These are phyloP conservation scores for Leucogyrophana mollusca DNA, from an alignment of 768 basidiomycete species.

Conservation along the genomic window DNA sequence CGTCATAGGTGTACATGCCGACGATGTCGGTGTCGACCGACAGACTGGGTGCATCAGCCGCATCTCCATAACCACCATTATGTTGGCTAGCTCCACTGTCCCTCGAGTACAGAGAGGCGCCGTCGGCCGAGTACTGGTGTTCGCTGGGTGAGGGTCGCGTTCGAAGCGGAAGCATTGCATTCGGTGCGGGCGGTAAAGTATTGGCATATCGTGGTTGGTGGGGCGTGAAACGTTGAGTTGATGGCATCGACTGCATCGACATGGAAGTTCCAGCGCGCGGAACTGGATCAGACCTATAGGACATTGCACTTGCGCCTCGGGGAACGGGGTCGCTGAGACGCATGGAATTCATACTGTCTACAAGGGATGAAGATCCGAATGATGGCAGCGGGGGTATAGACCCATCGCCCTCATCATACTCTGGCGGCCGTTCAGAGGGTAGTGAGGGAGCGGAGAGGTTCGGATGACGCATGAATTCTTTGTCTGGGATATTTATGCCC, in stretches of 20 bases:
- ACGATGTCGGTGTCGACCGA: conserved; percentile 35
- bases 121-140: conserved; percentile 17
- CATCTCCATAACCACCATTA: conserved; percentile 25
- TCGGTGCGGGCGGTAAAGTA: conserved; percentile 36
- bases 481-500: conserved; percentile 11
- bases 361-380: conserved; percentile 45
- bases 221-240: conserved; percentile 23
- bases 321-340: conserved; percentile 44
- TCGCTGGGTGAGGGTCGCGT: conserved; percentile 15
- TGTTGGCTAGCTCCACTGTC: conserved; percentile 32
- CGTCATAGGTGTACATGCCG: conserved; percentile 40
- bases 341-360: conserved; percentile 55
- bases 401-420: conserved; percentile 27
- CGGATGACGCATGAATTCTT: conserved; percentile 39
- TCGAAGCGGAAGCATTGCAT: conserved; percentile 18
- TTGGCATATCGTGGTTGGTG: conserved; percentile 40
- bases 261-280: conserved; percentile 58
- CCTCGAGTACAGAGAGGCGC: conserved; percentile 28
- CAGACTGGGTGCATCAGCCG: conserved; percentile 17
- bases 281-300: conserved; percentile 41
- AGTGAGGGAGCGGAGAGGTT: conserved; percentile 50
- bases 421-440: conserved; percentile 35
- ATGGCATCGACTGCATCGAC: conserved; percentile 41
- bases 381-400: conserved; percentile 29
- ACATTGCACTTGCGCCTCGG: conserved; percentile 27